phyloP scores from a whole-genome alignment of 352 stramenopile genomes.

The Chrysophaeum taylorii region DNA sequence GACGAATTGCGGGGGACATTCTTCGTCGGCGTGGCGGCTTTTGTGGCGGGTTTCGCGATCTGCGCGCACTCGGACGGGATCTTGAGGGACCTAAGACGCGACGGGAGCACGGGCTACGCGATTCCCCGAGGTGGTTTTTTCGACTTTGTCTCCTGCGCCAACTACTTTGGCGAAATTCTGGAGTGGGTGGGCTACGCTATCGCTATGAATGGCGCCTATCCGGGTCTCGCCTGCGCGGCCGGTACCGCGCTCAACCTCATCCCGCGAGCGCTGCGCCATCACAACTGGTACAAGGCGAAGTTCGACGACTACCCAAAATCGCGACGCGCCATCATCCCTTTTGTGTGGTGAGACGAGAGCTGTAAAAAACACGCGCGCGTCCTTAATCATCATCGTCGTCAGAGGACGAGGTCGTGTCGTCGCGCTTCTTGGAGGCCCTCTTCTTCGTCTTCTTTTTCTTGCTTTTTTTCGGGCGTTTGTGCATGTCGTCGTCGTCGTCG shows the following conservation, averaged over 20 bases:
- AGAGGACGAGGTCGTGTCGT: too few relatives aligned
- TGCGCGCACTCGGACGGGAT: conserved; percentile 49
- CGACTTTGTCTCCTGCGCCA: conserved; percentile 49
- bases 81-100: conserved; percentile 41
- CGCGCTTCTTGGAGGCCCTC: too few relatives aligned
- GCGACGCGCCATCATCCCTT: conserved; percentile 54
- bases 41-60: conserved; percentile 38
- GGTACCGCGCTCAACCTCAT: conserved; percentile 55
- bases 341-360: conserved; percentile 43
- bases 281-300: conserved; percentile 54
- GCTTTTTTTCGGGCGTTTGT: too few relatives aligned
- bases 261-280: conserved; percentile 48
- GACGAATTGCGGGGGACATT: conserved; percentile 20
- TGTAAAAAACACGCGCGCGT: too few relatives aligned
- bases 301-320: conserved; percentile 51
- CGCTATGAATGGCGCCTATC: conserved; percentile 32
- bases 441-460: too few relatives aligned
- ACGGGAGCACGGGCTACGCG: conserved; percentile 37
- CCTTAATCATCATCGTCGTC: too few relatives aligned
- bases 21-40: conserved; percentile 35
- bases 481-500: too few relatives aligned
- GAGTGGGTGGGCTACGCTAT: conserved; percentile 63
- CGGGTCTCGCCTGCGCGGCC: conserved; percentile 40
- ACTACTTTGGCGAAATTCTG: conserved; percentile 63
- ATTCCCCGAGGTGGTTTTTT: conserved; percentile 54